Evolutionary conservation across 1,284 basidiomycete genomes (phyloP).

Genomic region (Neonothopanus nambi): DNA sequence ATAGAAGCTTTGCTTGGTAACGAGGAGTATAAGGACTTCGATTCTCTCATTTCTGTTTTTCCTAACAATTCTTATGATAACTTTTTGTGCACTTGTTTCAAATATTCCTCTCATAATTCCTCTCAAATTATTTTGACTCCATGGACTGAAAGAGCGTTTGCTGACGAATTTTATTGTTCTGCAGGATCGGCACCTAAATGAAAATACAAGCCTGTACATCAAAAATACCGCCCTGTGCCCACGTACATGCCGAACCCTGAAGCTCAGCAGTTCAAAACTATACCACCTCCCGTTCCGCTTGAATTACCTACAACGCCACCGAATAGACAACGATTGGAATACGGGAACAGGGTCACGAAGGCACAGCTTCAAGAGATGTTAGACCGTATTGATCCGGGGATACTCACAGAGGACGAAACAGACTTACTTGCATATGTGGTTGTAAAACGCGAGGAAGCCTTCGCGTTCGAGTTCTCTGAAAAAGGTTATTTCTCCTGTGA

Average conservation of each 20-base stretch:
- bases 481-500: no score
- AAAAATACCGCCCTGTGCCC: slow-evolving; percentile 31
- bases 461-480: slow-evolving; percentile 31
- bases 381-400: slow-evolving; percentile 13
- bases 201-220: slow-evolving; percentile 32
- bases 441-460: slow-evolving; percentile 17
- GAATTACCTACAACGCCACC: slow-evolving; percentile 23
- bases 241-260: slow-evolving; percentile 30
- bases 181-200: no score
- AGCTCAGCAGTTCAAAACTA: slow-evolving; percentile 24
- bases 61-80: slow-evolving; percentile 20
- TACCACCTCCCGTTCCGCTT: slow-evolving; percentile 22
- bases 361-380: slow-evolving; percentile 22
- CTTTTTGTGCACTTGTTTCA: not conserved
- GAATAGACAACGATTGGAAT: slow-evolving; percentile 9
- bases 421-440: slow-evolving; percentile 27
- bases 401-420: slow-evolving; percentile 22
- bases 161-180: slow-evolving; percentile 23
- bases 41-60: slow-evolving; percentile 13
- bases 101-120: not conserved
- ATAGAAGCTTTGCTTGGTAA: slow-evolving; percentile 17
- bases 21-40: slow-evolving; percentile 17
- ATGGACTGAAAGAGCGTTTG: not conserved
- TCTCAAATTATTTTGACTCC: not conserved
- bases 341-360: slow-evolving; percentile 18